These are phyloP conservation scores for Nidularia pulvinata DNA, from an alignment of 768 basidiomycete species.

Conservation along the genomic window DNA sequence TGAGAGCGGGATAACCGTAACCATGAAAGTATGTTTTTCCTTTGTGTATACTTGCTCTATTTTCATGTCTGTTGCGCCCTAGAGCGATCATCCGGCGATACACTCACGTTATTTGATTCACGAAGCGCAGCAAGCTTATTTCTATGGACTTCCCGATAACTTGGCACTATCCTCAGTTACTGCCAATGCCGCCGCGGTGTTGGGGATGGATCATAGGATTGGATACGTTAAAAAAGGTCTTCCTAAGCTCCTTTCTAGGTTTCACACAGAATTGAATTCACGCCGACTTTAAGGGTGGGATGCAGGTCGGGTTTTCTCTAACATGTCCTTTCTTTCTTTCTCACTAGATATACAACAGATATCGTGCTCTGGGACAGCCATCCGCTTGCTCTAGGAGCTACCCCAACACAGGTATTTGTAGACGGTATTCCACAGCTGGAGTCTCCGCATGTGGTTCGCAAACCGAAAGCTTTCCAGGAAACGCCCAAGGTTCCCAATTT, in stretches of 20 bases:
- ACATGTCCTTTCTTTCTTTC: too few relatives aligned
- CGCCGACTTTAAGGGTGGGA: conserved; percentile 55
- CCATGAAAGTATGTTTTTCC: conserved; percentile 62
- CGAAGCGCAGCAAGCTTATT: conserved; percentile 85
- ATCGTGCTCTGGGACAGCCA: conserved; percentile 85
- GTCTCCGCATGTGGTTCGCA: conserved; percentile 43
- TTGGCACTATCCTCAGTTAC: conserved; percentile 77
- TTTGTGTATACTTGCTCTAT: not conserved
- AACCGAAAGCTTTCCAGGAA: conserved; percentile 44
- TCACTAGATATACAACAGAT: conserved; percentile 35
- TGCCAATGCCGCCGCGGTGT: conserved; percentile 64
- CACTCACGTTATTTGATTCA: conserved; percentile 78
- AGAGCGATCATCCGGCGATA: conserved; percentile 69
- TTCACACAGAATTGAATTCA: too few relatives aligned
- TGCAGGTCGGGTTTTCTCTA: conserved; percentile 47
- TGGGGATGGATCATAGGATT: conserved; percentile 81
- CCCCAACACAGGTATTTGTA: conserved; percentile 85
- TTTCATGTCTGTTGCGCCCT: not conserved
- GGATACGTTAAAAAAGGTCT: conserved; percentile 72
- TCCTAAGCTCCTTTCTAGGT: too few relatives aligned
- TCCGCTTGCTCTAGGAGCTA: conserved; percentile 84
- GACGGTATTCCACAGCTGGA: conserved; percentile 83
- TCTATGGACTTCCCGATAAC: conserved; percentile 73
- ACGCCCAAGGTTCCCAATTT: conserved; percentile 68
- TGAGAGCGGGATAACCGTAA: conserved; percentile 62